These are phyloP conservation scores for Senna siamea DNA, from an alignment of 306 rosid genomes.

Conservation along the genomic window DNA sequence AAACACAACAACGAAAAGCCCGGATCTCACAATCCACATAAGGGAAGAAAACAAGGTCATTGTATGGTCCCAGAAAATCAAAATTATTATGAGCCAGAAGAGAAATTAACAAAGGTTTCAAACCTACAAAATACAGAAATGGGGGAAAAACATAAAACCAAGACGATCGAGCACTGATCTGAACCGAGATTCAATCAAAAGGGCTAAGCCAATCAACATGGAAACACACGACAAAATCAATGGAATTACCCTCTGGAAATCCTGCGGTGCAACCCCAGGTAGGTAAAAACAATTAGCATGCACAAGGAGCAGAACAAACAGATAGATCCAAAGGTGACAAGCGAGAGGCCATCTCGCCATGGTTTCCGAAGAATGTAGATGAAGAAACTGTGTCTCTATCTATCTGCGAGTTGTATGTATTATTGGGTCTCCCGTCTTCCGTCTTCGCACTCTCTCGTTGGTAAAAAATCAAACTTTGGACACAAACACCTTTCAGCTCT, in stretches of 20 bases:
- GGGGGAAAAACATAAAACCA: not conserved
- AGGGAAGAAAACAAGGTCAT: not conserved
- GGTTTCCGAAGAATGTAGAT: slow-evolving; percentile 39
- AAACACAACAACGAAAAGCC: slow-evolving; percentile 23
- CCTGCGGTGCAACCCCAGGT: slow-evolving; percentile 86
- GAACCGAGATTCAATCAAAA: slow-evolving; percentile 25
- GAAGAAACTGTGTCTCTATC: slow-evolving; percentile 40
- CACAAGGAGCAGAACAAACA: slow-evolving; percentile 50
- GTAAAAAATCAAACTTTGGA: slow-evolving; percentile 29
- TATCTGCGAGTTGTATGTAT: slow-evolving; percentile 12
- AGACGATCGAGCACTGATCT: slow-evolving; percentile 31
- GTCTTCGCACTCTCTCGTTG: slow-evolving; percentile 13
- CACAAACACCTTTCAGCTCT: not conserved
- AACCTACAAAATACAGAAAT: not conserved
- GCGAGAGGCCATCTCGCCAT: slow-evolving; percentile 78
- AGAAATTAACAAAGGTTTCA: not conserved
- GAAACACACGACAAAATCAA: not conserved
- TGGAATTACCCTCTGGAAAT: slow-evolving; percentile 55
- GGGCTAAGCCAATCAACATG: slow-evolving; percentile 24
- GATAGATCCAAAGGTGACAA: slow-evolving; percentile 61
- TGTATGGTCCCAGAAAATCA: not conserved
- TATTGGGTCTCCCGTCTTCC: not conserved
- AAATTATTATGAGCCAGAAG: not conserved
- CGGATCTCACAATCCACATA: slow-evolving; percentile 23
- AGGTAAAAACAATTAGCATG: slow-evolving; percentile 68